Evolutionary conservation across 768 basidiomycete species (phyloP), one percentile per base, ranked within the genome.

Genomic region (Nidula microcarpa): DNA sequence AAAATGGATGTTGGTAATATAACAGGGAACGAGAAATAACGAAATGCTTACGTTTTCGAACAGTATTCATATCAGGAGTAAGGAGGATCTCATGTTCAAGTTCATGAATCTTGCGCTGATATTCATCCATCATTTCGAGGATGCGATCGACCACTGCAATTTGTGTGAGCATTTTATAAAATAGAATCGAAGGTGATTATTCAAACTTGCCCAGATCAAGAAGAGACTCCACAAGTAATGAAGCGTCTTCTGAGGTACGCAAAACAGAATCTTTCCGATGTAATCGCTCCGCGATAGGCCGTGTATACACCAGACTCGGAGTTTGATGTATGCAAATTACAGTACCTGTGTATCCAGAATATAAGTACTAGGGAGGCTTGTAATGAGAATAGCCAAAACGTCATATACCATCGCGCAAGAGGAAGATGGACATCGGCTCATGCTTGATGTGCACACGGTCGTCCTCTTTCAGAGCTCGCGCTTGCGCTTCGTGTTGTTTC

Each of bases 81-180:
- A 84, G 63, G 18, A 89, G 74, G 14, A 86, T 76, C 33, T 78
- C 68, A 43, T 76, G 75, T 61, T 88, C 86, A 33, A 86, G 73
- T 57, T 78, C 67, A 47, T 80, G 69, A 43, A 88, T 79, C 58
- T 79, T 81, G 53, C 74, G 67, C 54, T 85, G 84, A 62, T 86
- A 88, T 55, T 82, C 80, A 51, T 87, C 86, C 36, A 86, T 77
- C 17, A 88, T 75, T 57, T 85, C 82, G 14, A 89, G 63, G 0
- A 81, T 76, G 34, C 79, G 75, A 63, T 89, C 87, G 5, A 87
- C 85, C 16, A 83, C 84, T 85, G 44, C n/a, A 39, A 39, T 35
- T 47, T 14, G 4, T 13, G 23, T 16, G 14, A 16, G 23, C 14
- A 49, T 30, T 16, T 23, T 14, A 6, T 11, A 33, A 17, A 17